Base-by-base conservation (phyloP, 768 basidiomycete genomes). In the Erythrobasidium yunnanense region DNA sequence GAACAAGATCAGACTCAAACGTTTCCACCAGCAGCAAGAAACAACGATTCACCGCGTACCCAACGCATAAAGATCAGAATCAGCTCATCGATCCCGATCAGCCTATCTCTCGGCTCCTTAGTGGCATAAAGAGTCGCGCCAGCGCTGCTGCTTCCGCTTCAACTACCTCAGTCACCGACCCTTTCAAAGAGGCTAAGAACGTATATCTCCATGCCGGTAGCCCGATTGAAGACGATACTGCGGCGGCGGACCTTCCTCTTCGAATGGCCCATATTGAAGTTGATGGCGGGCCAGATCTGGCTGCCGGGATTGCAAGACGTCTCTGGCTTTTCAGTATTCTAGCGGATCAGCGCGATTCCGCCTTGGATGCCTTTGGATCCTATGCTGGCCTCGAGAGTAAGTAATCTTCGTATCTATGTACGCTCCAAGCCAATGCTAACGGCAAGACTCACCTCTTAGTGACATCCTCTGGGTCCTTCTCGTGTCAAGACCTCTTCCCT, bases 401-500 rank as follows among this genome's bases (percentile, higher is more conserved):
- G 38, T 42, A 11, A 11, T 42, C 11, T 42, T 11, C 38, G n/a
- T n/a, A n/a, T 42, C n/a, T 11, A 42, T n/a, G n/a, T n/a, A 42
- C 38, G n/a, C n/a, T 42, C 38, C n/a, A 42, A 11, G 11, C n/a
- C 38, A n/a, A 11, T 42, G 11, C 38, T 42, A n/a, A 42, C 11
- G 11, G 11, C n/a, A 42, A 11, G 11, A n/a, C n/a, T 11, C 38
- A 11, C 11, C 38, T 42, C 38, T 42, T 42, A 25, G 13, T 63
- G 22, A 29, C 30, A n/a, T 45, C 47, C 32, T 63, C 60, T 7
- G 60, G 60, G 15, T 50, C 42, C 11, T 63, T 63, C 33, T 25
- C 46, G 13, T 29, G 25, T 7, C 32, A 29, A 6, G 60, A 63
- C 27, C 47, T 63, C 3, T 63, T 63, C 47, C 60, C 60, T 2